Evolutionary conservation across 2,329 filamentous ascomycete species (phyloP).

Genomic region (Cucurbitaria berberidis): DNA sequence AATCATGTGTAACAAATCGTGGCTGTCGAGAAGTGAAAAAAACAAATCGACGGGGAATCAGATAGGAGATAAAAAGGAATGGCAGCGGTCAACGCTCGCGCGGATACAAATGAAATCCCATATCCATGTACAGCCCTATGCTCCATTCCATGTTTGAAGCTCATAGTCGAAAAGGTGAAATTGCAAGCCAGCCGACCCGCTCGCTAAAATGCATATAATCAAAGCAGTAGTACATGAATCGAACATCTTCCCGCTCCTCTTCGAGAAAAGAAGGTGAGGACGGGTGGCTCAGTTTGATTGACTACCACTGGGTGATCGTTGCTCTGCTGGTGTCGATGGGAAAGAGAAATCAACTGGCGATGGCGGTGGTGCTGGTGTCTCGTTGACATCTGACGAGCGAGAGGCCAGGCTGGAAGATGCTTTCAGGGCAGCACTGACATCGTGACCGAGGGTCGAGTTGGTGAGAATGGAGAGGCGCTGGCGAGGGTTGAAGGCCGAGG

Average conservation of each 20-base stretch:
- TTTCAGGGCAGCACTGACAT: conserved; percentile 50
- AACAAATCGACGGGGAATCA: conserved; percentile 16
- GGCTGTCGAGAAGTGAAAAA: conserved; percentile 8
- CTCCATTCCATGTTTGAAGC: background rate
- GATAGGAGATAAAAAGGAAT: conserved; percentile 6
- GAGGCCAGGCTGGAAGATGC: conserved; percentile 38
- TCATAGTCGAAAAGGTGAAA: background rate
- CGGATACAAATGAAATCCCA: background rate
- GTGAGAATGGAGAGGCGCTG: conserved; percentile 52
- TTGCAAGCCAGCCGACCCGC: conserved; percentile 7
- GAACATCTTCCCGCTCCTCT: background rate
- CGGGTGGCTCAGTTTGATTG: conserved; percentile 26
- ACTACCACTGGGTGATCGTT: conserved; percentile 28
- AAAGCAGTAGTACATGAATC: conserved; percentile 15
- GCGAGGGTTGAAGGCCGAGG: conserved; percentile 41
- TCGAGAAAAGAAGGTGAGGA: background rate
- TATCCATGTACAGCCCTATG: background rate
- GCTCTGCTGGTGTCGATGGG: conserved; percentile 40
- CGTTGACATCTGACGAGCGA: conserved; percentile 39
- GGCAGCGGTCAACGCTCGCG: conserved; percentile 33
- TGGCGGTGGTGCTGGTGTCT: conserved; percentile 50
- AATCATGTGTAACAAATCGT: background rate
- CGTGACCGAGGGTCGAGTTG: conserved; percentile 49
- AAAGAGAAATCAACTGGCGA: conserved; percentile 51
- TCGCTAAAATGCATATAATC: conserved; percentile 41